Evolutionary conservation across 1,284 basidiomycete species (phyloP).

Genomic region (Porodaedalea pini): DNA sequence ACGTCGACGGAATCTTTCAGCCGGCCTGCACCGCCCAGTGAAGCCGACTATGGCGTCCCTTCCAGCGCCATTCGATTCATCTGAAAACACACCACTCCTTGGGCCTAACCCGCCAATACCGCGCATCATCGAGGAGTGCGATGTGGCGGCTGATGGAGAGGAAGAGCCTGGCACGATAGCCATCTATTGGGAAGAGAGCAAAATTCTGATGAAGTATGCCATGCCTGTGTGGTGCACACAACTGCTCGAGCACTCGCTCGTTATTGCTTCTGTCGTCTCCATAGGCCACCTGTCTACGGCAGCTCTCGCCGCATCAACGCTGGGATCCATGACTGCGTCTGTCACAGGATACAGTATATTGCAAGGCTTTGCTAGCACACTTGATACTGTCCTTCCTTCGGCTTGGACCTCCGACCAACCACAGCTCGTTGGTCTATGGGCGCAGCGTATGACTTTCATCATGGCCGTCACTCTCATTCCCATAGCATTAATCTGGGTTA

Average conservation of each 20-base stretch:
- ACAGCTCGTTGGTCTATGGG: conserved; percentile 83
- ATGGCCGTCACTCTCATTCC: conserved; percentile 59
- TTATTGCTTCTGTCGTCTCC: conserved; percentile 72
- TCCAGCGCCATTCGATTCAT: conserved; percentile 23
- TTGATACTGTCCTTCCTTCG: conserved; percentile 86
- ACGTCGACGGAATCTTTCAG: conserved; percentile 31
- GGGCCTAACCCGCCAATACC: conserved; percentile 40
- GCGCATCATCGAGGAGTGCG: conserved; percentile 38
- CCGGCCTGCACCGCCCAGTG: conserved; percentile 31
- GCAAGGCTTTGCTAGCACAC: conserved; percentile 77
- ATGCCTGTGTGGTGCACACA: conserved; percentile 69
- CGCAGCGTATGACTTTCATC: conserved; percentile 82
- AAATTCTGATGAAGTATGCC: conserved; percentile 59
- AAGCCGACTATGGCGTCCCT: conserved; percentile 33
- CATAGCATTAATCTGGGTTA: conserved; percentile 71
- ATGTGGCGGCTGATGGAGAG: conserved; percentile 27
- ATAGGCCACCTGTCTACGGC: conserved; percentile 83
- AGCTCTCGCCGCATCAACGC: conserved; percentile 77
- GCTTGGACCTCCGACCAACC: conserved; percentile 88
- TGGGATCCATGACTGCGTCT: conserved; percentile 85
- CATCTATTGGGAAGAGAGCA: conserved; percentile 56
- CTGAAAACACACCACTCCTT: conserved; percentile 52
- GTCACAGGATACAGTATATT: conserved; percentile 70
- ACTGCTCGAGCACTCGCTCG: conserved; percentile 69
- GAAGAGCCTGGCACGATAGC: conserved; percentile 27